phyloP scores from a whole-genome alignment of 2,329 filamentous ascomycete species.

The Pseudogymnoascus sp. region DNA sequence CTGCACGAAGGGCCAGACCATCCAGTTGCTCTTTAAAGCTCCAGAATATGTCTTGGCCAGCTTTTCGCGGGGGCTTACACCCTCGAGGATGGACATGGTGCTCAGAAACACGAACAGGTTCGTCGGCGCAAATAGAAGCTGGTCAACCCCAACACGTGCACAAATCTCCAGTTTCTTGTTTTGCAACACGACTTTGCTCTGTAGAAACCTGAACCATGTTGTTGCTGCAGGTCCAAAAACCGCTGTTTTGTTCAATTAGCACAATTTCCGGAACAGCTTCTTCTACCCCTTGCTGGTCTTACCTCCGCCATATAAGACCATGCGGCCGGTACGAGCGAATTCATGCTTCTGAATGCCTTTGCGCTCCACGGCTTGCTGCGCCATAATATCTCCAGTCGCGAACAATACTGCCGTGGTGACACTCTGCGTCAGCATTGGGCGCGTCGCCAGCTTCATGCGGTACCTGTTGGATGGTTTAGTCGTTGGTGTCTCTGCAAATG shows the following conservation, averaged over 20 bases:
- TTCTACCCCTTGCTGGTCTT: conserved; percentile 28
- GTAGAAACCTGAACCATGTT: conserved; percentile 62
- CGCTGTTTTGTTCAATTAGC: conserved; percentile 33
- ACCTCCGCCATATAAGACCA: conserved; percentile 75
- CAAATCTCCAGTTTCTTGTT: conserved; percentile 52
- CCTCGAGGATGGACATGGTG: conserved; percentile 61
- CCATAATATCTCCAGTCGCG: conserved; percentile 81
- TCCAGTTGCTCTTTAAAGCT: conserved; percentile 61
- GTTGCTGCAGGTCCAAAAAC: conserved; percentile 67
- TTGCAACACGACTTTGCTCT: conserved; percentile 50
- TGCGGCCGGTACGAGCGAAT: conserved; percentile 62
- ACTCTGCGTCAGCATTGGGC: conserved; percentile 83
- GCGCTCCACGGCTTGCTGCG: conserved; percentile 85
- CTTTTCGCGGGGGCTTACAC: conserved; percentile 52
- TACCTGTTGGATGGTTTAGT: conserved; percentile 53
- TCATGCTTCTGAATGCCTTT: conserved; percentile 72
- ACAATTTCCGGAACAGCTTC: not conserved
- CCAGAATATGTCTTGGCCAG: conserved; percentile 50
- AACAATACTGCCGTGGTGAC: conserved; percentile 89
- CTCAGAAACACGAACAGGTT: conserved; percentile 61
- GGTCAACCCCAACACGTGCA: conserved; percentile 58
- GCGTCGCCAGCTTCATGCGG: conserved; percentile 69
- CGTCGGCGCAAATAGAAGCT: conserved; percentile 57
- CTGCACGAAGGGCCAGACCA: conserved; percentile 64
- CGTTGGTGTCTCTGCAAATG: not conserved